Percentiles rank a stretch among this genome's conserved stretches.
Evolutionary conservation across 441 rosid genomes (phyloP).

Genomic region (Aleurites moluccanus): DNA sequence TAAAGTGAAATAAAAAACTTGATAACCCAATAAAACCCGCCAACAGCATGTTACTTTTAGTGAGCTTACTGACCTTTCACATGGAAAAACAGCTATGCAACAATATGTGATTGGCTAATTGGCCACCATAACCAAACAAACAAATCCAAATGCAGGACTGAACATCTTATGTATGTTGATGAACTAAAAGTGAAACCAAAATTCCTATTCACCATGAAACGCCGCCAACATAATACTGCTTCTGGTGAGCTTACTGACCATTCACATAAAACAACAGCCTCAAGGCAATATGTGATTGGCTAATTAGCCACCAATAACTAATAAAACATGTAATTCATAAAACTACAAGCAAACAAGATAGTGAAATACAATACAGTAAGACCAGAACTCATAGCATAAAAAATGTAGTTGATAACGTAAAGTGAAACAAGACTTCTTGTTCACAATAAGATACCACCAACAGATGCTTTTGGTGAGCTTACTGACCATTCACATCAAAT

Average conservation of each 20-base stretch:
- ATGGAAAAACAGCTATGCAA: constrained; percentile 20
- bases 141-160: not conserved
- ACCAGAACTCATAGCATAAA: not conserved
- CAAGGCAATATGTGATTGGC: constrained; percentile 32
- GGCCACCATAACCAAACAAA: constrained; percentile 19
- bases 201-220: constrained; percentile 12
- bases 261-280: constrained; percentile 31
- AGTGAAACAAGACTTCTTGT: not conserved
- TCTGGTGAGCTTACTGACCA: constrained; percentile 35
- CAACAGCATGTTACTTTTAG: constrained; percentile 21
- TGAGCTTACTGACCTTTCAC: constrained; percentile 35
- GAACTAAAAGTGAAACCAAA: not conserved
- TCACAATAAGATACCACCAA: constrained; percentile 34
- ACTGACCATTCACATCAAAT: constrained; percentile 61
- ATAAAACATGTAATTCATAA: not conserved
- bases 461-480: constrained; percentile 43
- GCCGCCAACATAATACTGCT: constrained; percentile 20
- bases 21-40: constrained; percentile 19
- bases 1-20: too few relatives aligned
- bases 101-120: constrained; percentile 33
- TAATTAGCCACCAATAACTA: constrained; percentile 29
- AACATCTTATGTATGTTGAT: constrained; percentile 4
- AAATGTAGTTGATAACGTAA: not conserved
- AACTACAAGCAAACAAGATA: not conserved
- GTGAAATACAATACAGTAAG: not conserved